Base-by-base conservation (phyloP, 2,329 filamentous ascomycete species). In the Coleophoma eucalyptorum region DNA sequence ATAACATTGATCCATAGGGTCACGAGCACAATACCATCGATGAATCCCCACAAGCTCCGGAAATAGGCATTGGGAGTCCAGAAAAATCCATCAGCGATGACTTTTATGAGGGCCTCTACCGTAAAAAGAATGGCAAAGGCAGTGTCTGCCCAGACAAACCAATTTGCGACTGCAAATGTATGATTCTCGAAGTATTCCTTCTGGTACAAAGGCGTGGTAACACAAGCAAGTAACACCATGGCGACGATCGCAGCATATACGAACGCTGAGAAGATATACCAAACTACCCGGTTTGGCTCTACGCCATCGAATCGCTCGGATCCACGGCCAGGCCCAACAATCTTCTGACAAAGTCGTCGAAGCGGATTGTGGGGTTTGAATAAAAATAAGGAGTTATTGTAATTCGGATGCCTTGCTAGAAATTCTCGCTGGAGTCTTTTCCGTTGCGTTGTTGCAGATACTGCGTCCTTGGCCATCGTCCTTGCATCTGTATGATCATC, bases 31-130 rank as follows among this genome's bases (percentile, higher is more conserved):
- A 97, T 70, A 0, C 87, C 90, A 65, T 99, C 94, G 57, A 99
- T 97, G 55, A 96, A 85, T 6, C 94, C 95, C 94, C 94, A 99
- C 0, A 92, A 93, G 64, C 93, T 93, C 61, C 94, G 86, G 67
- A 97, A 90, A 66, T 96, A 99, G 3, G 95, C 95, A 69, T 99
- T 97, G 0, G 94, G 94, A 0, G 94, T 97, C 83, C 90, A 97
- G 67, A 97, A 88, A 61, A 96, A 88, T 7, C 94, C 94, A 71
- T 99, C 94, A 0, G 94, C 94, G 61, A 99, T 84, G 50, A 96
- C 85, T 68, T 99, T 99, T 72, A 99, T 92, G 5, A 84, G 63
- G 1, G 92, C 90, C 69, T 99, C 94, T 6, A 89, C 65, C 0
- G 87, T 88, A 71, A 99, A 99, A 13, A 99, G 70, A 2, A 87